Evolutionary conservation across 2,329 filamentous ascomycete species (phyloP), one percentile per base, ranked within the genome.

Genomic region (Neurospora crassa): DNA sequence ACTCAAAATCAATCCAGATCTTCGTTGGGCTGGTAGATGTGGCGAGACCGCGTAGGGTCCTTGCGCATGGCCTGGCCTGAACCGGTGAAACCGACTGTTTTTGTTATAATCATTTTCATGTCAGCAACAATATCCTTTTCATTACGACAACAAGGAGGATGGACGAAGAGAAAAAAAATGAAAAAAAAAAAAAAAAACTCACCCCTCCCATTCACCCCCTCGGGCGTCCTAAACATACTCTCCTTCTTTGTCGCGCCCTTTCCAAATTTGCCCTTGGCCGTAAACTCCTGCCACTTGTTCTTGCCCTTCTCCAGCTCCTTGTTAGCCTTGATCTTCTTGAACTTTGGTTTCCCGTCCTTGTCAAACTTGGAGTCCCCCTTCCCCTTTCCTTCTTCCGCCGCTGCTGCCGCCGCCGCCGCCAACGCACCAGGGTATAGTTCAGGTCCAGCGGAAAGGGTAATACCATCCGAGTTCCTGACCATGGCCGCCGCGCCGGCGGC

Each of bases 61-160:
- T 97, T 97, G 76, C 94, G 92, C 96, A 98, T 98, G 75, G 91
- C 87, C 82, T 97, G 93, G 72, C 96, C 96, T 70, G 94, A 97
- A 73, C 96, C 96, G 10, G 93, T 97, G 79, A 99, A 97, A 42
- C 96, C 96, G 78, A 99, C 96, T 97, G 75, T 7, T 68, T 18
- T 40, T 11, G 40, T 40, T 11, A 14, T 29, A 29, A 29, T 40
- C 10, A 12, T 40, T 40, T 40, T 40, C 40, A 40, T 14, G 34
- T 37, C 11, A 40, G 40, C 40, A 14, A 12, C 3, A 12, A 12
- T 11, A 40, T 12, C 40, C 11, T 12, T 0, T 11, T 11, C 11
- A 40, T 12, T 11, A 40, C 40, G 11, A 40, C 11, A 14, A 14
- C 2, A 11, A 70, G 8, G 41, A 34, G n/a, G 20, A 24, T 45